These are phyloP conservation scores for Ceratobasidium sp. DNA, from an alignment of 1,284 basidiomycete species.

Conservation along the genomic window DNA sequence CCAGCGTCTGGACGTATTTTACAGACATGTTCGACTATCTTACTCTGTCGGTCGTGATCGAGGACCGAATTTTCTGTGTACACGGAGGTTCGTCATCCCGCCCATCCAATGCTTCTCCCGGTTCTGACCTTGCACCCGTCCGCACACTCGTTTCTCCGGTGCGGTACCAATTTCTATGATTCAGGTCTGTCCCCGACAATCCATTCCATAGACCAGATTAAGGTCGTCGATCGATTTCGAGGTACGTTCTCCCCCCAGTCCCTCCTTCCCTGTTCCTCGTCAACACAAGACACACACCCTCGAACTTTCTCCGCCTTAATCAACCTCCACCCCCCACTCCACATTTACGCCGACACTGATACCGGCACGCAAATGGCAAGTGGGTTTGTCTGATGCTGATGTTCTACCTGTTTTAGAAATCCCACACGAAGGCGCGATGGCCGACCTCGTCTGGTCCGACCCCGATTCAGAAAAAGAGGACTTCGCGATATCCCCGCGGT, in stretches of 20 bases:
- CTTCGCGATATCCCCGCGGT: conserved; percentile 98
- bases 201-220: conserved; percentile 99
- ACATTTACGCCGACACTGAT: too few relatives aligned
- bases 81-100: conserved; percentile 79
- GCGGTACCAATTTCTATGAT: too few relatives aligned
- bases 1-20: conserved; percentile 99
- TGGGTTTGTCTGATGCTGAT: too few relatives aligned
- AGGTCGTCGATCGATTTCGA: conserved; percentile 98
- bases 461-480: conserved; percentile 99
- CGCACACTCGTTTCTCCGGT: conserved; percentile 26
- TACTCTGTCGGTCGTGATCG: conserved; percentile 96
- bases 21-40: conserved; percentile 99
- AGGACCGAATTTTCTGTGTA: conserved; percentile 99
- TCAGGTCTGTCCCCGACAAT: conserved; percentile 94
- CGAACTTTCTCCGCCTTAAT: not conserved
- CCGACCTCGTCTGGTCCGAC: conserved; percentile 99
- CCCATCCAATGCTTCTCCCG: conserved; percentile 10
- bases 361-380: too few relatives aligned
- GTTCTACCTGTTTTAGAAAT: conserved; percentile 78
- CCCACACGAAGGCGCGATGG: conserved; percentile 99
- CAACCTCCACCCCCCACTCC: too few relatives aligned
- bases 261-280: not conserved
- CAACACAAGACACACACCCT: not conserved
- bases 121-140: conserved; percentile 27
- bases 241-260: conserved; percentile 60